These are phyloP conservation scores for Acer saccharum DNA, from an alignment of 345 rosid species.

Conservation along the genomic window DNA sequence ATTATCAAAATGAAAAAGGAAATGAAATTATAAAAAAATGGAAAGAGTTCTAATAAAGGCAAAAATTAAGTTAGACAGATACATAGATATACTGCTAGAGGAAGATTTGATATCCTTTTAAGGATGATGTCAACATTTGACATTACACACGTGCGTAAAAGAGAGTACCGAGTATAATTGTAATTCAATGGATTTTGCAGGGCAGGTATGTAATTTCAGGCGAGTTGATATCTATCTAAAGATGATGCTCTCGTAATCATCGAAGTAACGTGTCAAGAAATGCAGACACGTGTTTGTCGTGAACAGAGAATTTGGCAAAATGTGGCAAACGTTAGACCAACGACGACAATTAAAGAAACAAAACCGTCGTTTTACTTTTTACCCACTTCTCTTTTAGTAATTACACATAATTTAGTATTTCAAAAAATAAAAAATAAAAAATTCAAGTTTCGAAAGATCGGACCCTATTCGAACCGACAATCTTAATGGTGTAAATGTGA, in stretches of 20 bases:
- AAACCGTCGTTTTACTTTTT: neutral
- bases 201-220: neutral
- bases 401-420: too few species aligned
- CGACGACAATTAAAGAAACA: neutral
- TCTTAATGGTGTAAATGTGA: too few species aligned
- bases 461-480: too few species aligned
- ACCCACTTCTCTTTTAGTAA: neutral
- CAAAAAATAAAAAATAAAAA: too few species aligned
- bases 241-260: slow-evolving; percentile 18
- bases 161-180: neutral
- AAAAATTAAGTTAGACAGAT: neutral
- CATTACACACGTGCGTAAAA: neutral
- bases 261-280: neutral
- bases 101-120: neutral
- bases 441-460: too few species aligned
- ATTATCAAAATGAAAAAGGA: too few species aligned
- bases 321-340: neutral
- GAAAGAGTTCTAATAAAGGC: neutral
- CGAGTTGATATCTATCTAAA: neutral
- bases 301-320: neutral
- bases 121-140: neutral
- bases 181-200: neutral
- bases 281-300: slow-evolving; percentile 6
- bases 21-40: too few species aligned
- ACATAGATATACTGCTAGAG: neutral